A percentile compares a stretch with the other conserved stretches of the same genome.
These are phyloP conservation scores for Waitea zeae DNA, from an alignment of 1,284 basidiomycete genomes.

Conservation along the genomic window DNA sequence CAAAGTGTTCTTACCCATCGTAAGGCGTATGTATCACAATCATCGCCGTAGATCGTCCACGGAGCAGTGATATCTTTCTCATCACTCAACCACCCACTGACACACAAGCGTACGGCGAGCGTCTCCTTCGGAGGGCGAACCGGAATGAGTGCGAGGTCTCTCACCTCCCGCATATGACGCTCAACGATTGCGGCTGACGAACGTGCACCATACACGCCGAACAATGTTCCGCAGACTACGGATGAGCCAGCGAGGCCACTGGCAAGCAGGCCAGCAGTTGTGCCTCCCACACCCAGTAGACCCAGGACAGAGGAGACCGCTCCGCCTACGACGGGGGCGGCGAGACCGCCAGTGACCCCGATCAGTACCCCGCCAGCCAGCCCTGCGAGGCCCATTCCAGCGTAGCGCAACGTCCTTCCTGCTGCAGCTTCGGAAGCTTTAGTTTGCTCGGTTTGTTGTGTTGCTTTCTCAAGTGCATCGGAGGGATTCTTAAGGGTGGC, in stretches of 20 bases:
- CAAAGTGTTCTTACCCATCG: constrained; percentile 27
- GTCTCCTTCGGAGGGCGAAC: constrained; percentile 24
- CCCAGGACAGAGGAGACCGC: constrained; percentile 29
- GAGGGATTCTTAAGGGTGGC: constrained; percentile 31
- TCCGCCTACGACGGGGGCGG: constrained; percentile 40
- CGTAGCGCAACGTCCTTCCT: constrained; percentile 21
- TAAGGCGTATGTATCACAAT: constrained; percentile 34
- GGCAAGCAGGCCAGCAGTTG: constrained; percentile 30
- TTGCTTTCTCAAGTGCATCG: constrained; percentile 24
- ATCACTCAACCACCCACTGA: constrained; percentile 34
- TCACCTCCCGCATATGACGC: constrained; percentile 32
- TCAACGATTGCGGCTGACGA: constrained; percentile 29
- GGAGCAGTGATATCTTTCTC: constrained; percentile 29
- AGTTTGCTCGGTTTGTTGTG: constrained; percentile 22
- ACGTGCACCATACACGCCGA: constrained; percentile 37
- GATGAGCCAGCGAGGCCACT: constrained; percentile 36
- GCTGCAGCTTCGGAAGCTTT: constrained; percentile 23
- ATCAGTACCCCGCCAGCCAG: constrained; percentile 37
- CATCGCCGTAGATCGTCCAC: constrained; percentile 32
- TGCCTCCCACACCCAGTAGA: constrained; percentile 35
- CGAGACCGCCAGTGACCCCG: constrained; percentile 37
- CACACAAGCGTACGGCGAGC: constrained; percentile 32
- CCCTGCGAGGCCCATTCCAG: constrained; percentile 35
- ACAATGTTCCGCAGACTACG: constrained; percentile 37
- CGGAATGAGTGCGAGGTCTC: constrained; percentile 33